Conservation (phyloP, 2,329 filamentous ascomycete species). For the Penicillium psychrosexuale region DNA sequence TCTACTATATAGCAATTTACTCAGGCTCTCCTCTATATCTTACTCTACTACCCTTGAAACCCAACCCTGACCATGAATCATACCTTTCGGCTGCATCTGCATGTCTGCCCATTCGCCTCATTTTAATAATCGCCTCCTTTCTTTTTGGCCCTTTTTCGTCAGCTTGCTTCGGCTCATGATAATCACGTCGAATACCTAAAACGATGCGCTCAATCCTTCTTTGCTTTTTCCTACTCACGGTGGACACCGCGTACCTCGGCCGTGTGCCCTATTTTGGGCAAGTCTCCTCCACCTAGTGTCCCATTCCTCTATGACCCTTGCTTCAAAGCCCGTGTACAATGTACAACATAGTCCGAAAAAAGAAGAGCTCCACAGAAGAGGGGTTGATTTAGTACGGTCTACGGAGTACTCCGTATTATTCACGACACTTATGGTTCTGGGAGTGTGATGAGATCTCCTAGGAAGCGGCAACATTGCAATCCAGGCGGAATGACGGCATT, state of each 20-base stretch:
- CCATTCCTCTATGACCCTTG: constrained; percentile 6
- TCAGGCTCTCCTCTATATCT: background rate
- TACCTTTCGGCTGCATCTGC: background rate
- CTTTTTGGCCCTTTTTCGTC: background rate
- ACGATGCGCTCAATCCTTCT: background rate
- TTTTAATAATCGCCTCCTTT: constrained; percentile 1
- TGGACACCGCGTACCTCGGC: constrained; percentile 11
- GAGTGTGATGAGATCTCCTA: constrained; percentile 4
- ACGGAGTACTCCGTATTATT: background rate
- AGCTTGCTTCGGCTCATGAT: background rate
- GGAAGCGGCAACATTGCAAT: constrained; percentile 4
- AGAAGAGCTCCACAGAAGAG: background rate
- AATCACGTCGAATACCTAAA: background rate
- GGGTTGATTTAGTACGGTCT: background rate
- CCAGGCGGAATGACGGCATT: background rate
- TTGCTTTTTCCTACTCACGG: background rate
- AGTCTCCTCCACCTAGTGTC: constrained; percentile 14
- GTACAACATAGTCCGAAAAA: background rate
- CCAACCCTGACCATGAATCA: background rate
- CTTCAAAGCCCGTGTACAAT: background rate
- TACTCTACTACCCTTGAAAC: background rate
- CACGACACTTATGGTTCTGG: background rate
- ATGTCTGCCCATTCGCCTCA: constrained; percentile 7
- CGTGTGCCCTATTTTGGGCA: constrained; percentile 15
- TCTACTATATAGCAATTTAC: background rate